Percentiles rank a stretch among this genome's conserved stretches.
Evolutionary conservation across 2,329 filamentous ascomycete genomes (phyloP).

Genomic region (Aspergillus pseudonomiae): DNA sequence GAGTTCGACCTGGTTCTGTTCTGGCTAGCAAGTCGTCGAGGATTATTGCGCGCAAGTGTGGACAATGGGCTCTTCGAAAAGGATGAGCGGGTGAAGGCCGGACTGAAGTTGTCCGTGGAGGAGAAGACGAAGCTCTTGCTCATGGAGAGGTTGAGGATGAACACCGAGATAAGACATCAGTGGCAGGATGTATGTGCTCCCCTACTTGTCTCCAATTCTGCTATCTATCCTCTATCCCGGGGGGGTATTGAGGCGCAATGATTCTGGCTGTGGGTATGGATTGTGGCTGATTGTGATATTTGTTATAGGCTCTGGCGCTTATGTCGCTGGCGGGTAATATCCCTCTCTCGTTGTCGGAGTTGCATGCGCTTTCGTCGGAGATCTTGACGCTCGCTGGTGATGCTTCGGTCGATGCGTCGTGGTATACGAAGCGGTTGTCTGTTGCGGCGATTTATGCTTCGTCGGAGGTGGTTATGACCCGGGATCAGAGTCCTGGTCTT

Average conservation of each 20-base stretch:
- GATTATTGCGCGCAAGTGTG: conserved; percentile 39
- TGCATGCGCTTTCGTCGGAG: conserved; percentile 83
- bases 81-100: conserved; percentile 16
- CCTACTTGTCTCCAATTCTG: conserved; percentile 8
- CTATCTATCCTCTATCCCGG: neutral
- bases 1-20: conserved; percentile 74
- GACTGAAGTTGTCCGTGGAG: conserved; percentile 50
- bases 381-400: conserved; percentile 89
- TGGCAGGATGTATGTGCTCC: conserved; percentile 77
- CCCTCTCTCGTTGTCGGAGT: conserved; percentile 73
- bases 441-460: conserved; percentile 72
- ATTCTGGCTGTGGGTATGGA: neutral
- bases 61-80: conserved; percentile 33
- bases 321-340: conserved; percentile 86
- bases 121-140: conserved; percentile 71
- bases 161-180: conserved; percentile 69
- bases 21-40: conserved; percentile 46
- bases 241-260: neutral
- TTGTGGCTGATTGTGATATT: neutral
- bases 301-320: conserved; percentile 74
- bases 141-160: conserved; percentile 76
- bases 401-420: conserved; percentile 75
- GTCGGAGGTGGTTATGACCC: conserved; percentile 92
- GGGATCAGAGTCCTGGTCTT: conserved; percentile 74
- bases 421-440: conserved; percentile 76